phyloP scores from a whole-genome alignment of 192 early-diverging fungal species.

The Entomortierella lignicola region DNA sequence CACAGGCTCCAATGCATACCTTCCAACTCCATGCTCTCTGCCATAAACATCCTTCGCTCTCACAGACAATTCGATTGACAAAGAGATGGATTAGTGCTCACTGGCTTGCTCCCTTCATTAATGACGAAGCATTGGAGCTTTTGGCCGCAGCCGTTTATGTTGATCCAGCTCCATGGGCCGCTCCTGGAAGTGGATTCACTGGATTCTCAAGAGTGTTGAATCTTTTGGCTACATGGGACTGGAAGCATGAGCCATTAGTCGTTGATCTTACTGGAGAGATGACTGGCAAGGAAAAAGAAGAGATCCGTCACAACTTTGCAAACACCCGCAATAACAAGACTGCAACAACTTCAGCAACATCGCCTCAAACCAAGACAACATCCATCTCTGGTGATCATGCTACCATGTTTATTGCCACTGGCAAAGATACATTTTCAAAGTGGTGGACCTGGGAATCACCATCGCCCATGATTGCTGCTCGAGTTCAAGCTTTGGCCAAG shows the following conservation, averaged over 20 bases:
- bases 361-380: constrained; percentile 26
- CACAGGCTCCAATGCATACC: constrained; percentile 65
- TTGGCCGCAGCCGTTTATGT: constrained; percentile 79
- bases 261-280: constrained; percentile 81
- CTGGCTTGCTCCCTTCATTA: constrained; percentile 75
- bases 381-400: constrained; percentile 54
- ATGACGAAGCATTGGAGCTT: constrained; percentile 84
- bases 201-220: constrained; percentile 85
- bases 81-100: constrained; percentile 94
- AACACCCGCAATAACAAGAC: constrained; percentile 57
- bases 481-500: constrained; percentile 73
- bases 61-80: constrained; percentile 82
- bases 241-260: constrained; percentile 79
- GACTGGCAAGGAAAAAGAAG: constrained; percentile 57
- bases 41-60: constrained; percentile 77
- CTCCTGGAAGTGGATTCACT: constrained; percentile 71
- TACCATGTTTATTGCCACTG: constrained; percentile 76
- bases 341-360: constrained; percentile 6
- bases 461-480: constrained; percentile 65
- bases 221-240: constrained; percentile 80
- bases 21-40: constrained; percentile 80
- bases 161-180: constrained; percentile 65
- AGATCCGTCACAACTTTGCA: constrained; percentile 68
- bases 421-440: constrained; percentile 65
- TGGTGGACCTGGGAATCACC: constrained; percentile 72